phyloP scores from a whole-genome alignment of 2,329 filamentous ascomycete species.

The Alternaria arborescens region DNA sequence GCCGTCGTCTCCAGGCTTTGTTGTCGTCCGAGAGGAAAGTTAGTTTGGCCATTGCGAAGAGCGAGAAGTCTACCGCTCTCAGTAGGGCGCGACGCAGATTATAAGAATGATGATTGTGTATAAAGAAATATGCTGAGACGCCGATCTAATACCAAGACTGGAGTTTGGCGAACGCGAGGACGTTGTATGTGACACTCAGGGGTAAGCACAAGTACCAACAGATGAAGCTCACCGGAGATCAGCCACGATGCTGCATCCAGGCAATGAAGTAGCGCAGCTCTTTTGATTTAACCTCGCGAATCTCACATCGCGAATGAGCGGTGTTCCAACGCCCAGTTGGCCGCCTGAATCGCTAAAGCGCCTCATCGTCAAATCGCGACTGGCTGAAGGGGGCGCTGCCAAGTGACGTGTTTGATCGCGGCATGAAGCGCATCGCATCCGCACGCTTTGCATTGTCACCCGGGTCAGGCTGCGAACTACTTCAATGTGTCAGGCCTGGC shows the following conservation, averaged over 20 bases:
- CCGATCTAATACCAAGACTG: constrained; percentile 11
- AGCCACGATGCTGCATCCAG: constrained; percentile 2
- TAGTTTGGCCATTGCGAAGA: background rate
- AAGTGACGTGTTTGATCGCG: constrained; percentile 18
- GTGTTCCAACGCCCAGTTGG: constrained; percentile 8
- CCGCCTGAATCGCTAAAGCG: constrained; percentile 13
- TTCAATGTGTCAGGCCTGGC: background rate
- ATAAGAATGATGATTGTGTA: background rate
- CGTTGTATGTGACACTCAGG: constrained; percentile 8
- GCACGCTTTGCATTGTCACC: background rate
- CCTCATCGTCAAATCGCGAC: constrained; percentile 8
- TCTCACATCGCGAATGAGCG: constrained; percentile 16
- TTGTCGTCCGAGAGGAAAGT: constrained; percentile 13
- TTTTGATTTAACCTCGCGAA: background rate
- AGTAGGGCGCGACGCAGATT: background rate
- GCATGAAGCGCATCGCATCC: constrained; percentile 7
- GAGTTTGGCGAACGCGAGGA: constrained; percentile 4
- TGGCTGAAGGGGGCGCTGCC: constrained; percentile 23
- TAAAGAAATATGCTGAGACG: constrained; percentile 4
- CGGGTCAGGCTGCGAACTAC: background rate
- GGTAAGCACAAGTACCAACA: constrained; percentile 13
- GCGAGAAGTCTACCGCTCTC: background rate
- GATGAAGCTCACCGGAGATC: background rate
- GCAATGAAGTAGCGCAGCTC: constrained; percentile 1
- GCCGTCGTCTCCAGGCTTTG: constrained; percentile 41